A percentile compares a stretch with the other conserved stretches of the same genome.
Conservation (phyloP, 2,329 filamentous ascomycete species). For the Rhynchosporium agropyri region DNA sequence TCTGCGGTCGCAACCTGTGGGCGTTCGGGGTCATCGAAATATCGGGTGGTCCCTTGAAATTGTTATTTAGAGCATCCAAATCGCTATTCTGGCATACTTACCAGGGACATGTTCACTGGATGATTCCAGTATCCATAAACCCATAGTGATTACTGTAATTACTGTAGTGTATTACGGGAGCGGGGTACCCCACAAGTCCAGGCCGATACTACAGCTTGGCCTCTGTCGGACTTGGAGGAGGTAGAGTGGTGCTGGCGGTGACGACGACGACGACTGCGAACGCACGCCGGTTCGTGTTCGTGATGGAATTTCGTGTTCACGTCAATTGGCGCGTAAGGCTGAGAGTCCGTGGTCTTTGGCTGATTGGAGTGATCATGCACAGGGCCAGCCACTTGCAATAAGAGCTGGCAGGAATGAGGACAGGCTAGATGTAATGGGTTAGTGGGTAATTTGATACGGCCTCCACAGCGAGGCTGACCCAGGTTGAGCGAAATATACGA, state of each 20-base stretch:
- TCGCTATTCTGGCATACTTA: constrained; percentile 45
- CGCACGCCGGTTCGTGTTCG: not conserved
- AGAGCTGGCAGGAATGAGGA: not conserved
- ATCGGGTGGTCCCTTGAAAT: constrained; percentile 59
- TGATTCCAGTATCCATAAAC: constrained; percentile 73
- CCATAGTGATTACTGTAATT: constrained; percentile 26
- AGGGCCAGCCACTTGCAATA: no score
- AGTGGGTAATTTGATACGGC: no score
- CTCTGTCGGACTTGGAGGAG: not conserved
- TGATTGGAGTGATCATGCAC: not conserved
- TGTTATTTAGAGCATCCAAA: constrained; percentile 12
- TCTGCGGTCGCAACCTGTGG: constrained; percentile 48
- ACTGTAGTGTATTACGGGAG: not conserved
- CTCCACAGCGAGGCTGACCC: no score
- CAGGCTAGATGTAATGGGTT: not conserved
- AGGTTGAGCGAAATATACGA: no score
- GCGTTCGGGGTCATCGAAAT: constrained; percentile 61
- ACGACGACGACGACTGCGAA: not conserved
- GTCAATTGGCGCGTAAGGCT: not conserved
- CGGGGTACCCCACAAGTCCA: constrained; percentile 15
- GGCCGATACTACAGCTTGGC: not conserved
- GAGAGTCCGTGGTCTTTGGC: not conserved
- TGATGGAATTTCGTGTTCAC: constrained; percentile 4
- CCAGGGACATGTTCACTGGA: constrained; percentile 73
- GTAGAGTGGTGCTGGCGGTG: not conserved